These are phyloP conservation scores for Dittrichia graveolens DNA, from an alignment of 129 eudicot genomes.

Conservation along the genomic window DNA sequence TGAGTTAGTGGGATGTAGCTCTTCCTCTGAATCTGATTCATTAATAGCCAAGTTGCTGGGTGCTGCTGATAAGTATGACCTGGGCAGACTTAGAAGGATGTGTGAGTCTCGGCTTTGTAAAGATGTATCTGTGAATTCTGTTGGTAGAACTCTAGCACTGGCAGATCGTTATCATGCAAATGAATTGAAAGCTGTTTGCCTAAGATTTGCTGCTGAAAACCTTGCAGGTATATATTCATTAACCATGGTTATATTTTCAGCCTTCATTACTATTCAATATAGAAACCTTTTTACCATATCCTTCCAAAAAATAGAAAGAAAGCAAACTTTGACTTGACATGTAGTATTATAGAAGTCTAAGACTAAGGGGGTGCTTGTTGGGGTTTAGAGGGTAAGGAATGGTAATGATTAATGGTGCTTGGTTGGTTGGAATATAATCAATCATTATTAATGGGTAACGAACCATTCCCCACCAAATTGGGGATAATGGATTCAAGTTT, in stretches of 20 bases:
- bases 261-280: no score
- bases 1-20: slow-evolving; percentile 48
- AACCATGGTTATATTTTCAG: background rate
- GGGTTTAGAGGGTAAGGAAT: no score
- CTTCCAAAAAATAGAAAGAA: background rate
- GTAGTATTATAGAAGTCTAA: no score
- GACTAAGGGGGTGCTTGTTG: no score
- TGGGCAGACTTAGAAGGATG: slow-evolving; percentile 68
- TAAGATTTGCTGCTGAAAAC: slow-evolving; percentile 85
- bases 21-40: slow-evolving; percentile 55
- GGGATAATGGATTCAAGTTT: no score
- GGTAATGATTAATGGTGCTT: no score
- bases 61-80: slow-evolving; percentile 82
- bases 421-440: no score
- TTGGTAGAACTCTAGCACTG: slow-evolving; percentile 65
- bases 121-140: slow-evolving; percentile 75
- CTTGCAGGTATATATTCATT: slow-evolving; percentile 67
- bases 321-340: no score
- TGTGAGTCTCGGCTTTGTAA: slow-evolving; percentile 88
- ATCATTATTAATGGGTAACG: no score
- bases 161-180: slow-evolving; percentile 73
- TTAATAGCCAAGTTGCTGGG: slow-evolving; percentile 64
- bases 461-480: no score
- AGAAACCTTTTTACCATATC: background rate
- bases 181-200: slow-evolving; percentile 82